These are phyloP conservation scores for Acanthamoeba castellanii DNA, from an alignment of 208 protist genomes.

Conservation along the genomic window DNA sequence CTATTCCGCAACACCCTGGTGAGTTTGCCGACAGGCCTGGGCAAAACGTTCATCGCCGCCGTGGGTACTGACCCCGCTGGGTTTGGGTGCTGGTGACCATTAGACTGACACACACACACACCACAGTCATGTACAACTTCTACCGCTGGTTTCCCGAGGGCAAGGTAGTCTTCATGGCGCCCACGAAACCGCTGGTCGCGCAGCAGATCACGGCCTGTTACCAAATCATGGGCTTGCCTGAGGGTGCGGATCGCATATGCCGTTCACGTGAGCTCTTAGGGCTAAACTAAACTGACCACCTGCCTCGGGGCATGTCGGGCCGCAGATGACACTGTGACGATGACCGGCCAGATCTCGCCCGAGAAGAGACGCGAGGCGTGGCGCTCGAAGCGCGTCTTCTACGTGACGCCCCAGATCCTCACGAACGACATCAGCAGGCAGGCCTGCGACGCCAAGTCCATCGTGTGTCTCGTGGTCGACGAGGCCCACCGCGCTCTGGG, in stretches of 20 bases:
- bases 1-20: conserved; percentile 90
- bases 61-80: conserved; percentile 71
- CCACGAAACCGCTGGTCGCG: conserved; percentile 87
- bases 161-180: conserved; percentile 91
- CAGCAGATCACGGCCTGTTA: conserved; percentile 90
- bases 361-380: conserved; percentile 75
- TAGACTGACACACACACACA: not conserved
- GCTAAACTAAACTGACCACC: too few species aligned
- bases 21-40: conserved; percentile 91
- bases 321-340: conserved; percentile 62
- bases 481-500: conserved; percentile 90
- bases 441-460: conserved; percentile 40
- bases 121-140: conserved; percentile 90
- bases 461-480: conserved; percentile 90
- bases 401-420: conserved; percentile 88
- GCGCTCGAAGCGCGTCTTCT: conserved; percentile 89
- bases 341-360: conserved; percentile 53
- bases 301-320: too few species aligned
- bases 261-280: too few species aligned
- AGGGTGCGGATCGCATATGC: conserved; percentile 48
- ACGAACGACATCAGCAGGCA: conserved; percentile 85
- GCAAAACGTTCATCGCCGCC: conserved; percentile 92
- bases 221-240: conserved; percentile 83
- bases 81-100: not conserved
- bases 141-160: conserved; percentile 88